phyloP scores from a whole-genome alignment of 495 filamentous ascomycete genomes.

The Chaetomium tenue region DNA sequence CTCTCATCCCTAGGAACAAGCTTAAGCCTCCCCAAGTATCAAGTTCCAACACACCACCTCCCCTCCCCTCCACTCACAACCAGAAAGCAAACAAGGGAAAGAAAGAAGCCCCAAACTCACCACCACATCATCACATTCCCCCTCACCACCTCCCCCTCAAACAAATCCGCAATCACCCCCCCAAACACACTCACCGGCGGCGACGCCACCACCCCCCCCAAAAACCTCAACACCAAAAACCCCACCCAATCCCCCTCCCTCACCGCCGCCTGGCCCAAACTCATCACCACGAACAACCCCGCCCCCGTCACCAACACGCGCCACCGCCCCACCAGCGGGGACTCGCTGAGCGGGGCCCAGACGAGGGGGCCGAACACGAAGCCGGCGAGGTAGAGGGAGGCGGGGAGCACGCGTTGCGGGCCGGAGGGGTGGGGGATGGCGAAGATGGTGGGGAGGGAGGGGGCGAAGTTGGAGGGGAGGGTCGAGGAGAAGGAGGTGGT shows the following conservation, averaged over 20 bases:
- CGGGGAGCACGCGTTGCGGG: conserved; percentile 30
- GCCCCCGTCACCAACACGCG: conserved; percentile 69
- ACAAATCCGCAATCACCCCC: conserved; percentile 81
- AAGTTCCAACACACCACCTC: background rate
- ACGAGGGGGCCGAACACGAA: conserved; percentile 58
- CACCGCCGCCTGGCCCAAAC: conserved; percentile 73
- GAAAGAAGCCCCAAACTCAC: conserved; percentile 11
- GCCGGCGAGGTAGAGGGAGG: conserved; percentile 57
- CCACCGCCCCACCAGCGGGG: conserved; percentile 62
- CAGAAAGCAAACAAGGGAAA: background rate
- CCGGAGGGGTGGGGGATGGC: conserved; percentile 23
- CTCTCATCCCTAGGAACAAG: background rate
- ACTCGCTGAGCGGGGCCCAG: conserved; percentile 55
- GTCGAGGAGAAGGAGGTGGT: conserved; percentile 27
- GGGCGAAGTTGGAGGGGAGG: conserved; percentile 31
- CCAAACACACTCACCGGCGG: conserved; percentile 80
- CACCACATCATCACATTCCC: conserved; percentile 37
- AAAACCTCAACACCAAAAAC: conserved; percentile 34
- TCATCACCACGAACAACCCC: conserved; percentile 64
- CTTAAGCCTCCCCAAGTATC: background rate
- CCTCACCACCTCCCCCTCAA: conserved; percentile 24
- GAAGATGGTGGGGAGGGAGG: conserved; percentile 22
- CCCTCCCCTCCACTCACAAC: background rate
- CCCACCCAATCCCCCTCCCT: conserved; percentile 38
- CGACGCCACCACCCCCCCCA: conserved; percentile 65